Evolutionary conservation across 352 stramenopile genomes (phyloP).

Genomic region (Phytophthora rubi): DNA sequence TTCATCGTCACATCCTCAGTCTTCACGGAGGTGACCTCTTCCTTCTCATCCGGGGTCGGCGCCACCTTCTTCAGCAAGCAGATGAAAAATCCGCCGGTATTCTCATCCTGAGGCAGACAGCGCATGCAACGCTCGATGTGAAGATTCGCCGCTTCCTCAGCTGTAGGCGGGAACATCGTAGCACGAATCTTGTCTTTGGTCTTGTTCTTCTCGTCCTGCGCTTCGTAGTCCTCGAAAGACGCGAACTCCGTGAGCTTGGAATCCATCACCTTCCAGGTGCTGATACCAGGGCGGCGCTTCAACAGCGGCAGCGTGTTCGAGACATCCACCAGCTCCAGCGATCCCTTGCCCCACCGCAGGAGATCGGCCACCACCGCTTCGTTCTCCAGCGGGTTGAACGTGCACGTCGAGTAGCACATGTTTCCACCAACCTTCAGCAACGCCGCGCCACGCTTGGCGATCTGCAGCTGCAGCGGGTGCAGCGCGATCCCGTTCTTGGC

Average conservation of each 20-base stretch:
- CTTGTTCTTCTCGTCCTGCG: constrained; percentile 59
- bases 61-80: constrained; percentile 94
- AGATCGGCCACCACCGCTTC: constrained; percentile 98
- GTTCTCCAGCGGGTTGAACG: constrained; percentile 99
- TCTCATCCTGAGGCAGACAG: constrained; percentile 94
- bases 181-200: constrained; percentile 82
- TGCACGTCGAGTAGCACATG: constrained; percentile 98
- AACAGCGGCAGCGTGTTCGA: constrained; percentile 81
- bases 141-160: constrained; percentile 72
- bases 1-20: constrained; percentile 19
- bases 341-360: constrained; percentile 90
- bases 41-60: constrained; percentile 53
- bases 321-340: constrained; percentile 93
- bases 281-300: constrained; percentile 87
- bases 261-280: constrained; percentile 94
- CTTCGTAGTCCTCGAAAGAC: constrained; percentile 71
- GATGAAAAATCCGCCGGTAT: constrained; percentile 99
- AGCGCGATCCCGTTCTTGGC: constrained; percentile 91
- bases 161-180: constrained; percentile 92
- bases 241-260: constrained; percentile 84
- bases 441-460: constrained; percentile 92
- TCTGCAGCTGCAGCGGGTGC: constrained; percentile 96
- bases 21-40: constrained; percentile 1
- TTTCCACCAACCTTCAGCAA: constrained; percentile 93
- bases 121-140: constrained; percentile 96